Evolutionary conservation across 225 moss, liverwort and hornwort species (phyloP).

Genomic region (Sphagnum contortum): DNA sequence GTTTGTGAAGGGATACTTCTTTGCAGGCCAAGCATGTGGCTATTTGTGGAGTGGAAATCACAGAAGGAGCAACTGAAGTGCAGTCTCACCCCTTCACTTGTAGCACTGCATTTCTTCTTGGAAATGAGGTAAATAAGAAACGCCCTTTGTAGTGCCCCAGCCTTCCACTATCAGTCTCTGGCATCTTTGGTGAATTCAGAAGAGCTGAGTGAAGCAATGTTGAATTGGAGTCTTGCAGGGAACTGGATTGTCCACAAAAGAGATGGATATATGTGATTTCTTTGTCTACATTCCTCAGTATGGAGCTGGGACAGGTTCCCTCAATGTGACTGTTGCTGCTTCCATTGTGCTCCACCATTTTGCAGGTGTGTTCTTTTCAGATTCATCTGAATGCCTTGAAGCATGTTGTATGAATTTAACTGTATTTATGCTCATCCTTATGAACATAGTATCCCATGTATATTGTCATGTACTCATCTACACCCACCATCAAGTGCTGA

Average conservation of each 20-base stretch:
- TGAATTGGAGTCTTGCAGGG: constrained; percentile 44
- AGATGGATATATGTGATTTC: constrained; percentile 93
- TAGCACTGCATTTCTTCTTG: constrained; percentile 89
- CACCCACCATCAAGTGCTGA: too few relatives aligned
- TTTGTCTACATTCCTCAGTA: constrained; percentile 96
- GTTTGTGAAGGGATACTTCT: background rate
- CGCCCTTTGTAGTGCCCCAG: background rate
- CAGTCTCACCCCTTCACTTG: constrained; percentile 75
- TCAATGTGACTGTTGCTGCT: constrained; percentile 96
- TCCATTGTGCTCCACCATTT: constrained; percentile 98
- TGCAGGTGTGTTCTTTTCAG: constrained; percentile 35
- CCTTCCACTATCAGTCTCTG: background rate
- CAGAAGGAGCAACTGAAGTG: constrained; percentile 64
- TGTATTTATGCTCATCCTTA: too few relatives aligned
- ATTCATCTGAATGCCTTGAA: background rate
- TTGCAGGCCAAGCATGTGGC: constrained; percentile 72
- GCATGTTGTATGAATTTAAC: background rate
- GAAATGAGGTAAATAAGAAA: constrained; percentile 71
- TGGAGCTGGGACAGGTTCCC: constrained; percentile 89
- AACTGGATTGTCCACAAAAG: constrained; percentile 89
- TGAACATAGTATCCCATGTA: too few relatives aligned
- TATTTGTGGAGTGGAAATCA: constrained; percentile 96
- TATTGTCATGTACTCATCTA: too few relatives aligned
- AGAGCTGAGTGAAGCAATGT: background rate
- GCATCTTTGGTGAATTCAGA: background rate